Percentiles rank a stretch among this genome's conserved stretches.
Conservation (phyloP, 75 land plant genomes). For the Pinus tabuliformis region DNA sequence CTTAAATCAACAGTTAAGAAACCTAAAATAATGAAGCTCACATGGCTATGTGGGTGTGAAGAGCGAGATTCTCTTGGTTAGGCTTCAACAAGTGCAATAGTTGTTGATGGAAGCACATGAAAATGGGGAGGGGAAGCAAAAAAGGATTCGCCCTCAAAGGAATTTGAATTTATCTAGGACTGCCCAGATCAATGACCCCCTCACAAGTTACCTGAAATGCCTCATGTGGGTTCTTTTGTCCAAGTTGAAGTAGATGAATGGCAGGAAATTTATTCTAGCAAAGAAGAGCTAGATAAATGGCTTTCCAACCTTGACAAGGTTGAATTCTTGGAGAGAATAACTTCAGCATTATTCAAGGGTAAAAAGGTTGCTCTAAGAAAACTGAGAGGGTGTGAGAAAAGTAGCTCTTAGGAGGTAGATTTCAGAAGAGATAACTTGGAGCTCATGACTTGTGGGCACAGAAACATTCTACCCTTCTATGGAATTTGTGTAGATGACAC, state of each 20-base stretch:
- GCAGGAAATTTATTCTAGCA: slow-evolving; percentile 57
- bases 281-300: slow-evolving; percentile 62
- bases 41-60: slow-evolving; percentile 74
- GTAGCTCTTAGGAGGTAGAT: slow-evolving; percentile 46
- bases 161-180: slow-evolving; percentile 12
- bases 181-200: slow-evolving; percentile 20
- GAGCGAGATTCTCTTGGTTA: slow-evolving; percentile 17
- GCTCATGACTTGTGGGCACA: slow-evolving; percentile 73
- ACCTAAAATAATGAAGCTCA: slow-evolving; percentile 49
- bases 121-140: slow-evolving; percentile 8
- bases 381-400: slow-evolving; percentile 59
- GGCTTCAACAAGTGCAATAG: background rate
- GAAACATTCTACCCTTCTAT: slow-evolving; percentile 54
- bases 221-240: slow-evolving; percentile 32
- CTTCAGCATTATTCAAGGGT: slow-evolving; percentile 49
- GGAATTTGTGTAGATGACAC: slow-evolving; percentile 59
- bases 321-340: slow-evolving; percentile 39
- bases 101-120: background rate
- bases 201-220: slow-evolving; percentile 23
- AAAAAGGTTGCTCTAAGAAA: slow-evolving; percentile 45
- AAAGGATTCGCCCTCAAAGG: slow-evolving; percentile 6
- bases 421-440: slow-evolving; percentile 53
- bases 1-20: slow-evolving; percentile 48
- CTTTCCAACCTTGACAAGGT: slow-evolving; percentile 42
- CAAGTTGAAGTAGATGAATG: slow-evolving; percentile 55